A percentile compares a stretch with the other conserved stretches of the same genome.
Evolutionary conservation across 441 rosid species (phyloP).

Genomic region (Geranium incanum): DNA sequence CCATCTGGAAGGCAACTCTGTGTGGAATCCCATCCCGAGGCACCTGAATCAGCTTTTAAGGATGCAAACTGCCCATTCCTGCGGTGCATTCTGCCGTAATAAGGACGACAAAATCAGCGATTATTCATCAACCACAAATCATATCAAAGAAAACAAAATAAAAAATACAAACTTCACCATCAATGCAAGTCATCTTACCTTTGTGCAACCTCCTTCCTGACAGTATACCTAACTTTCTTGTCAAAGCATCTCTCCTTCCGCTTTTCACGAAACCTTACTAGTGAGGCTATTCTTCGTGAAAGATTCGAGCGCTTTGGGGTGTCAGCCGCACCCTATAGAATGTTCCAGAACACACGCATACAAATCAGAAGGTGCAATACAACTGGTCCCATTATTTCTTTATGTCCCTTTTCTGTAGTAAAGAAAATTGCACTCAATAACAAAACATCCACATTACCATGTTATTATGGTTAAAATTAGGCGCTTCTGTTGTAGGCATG

Average conservation of each 20-base stretch:
- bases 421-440: neutral
- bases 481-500: conserved; percentile 44
- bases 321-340: conserved; percentile 40
- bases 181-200: conserved; percentile 33
- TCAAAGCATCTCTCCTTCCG: conserved; percentile 75
- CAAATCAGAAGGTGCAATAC: conserved; percentile 9
- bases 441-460: conserved; percentile 33
- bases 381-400: conserved; percentile 3
- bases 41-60: conserved; percentile 42
- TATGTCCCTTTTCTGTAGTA: neutral
- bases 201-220: conserved; percentile 70
- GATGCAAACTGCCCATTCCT: conserved; percentile 79
- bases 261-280: conserved; percentile 72
- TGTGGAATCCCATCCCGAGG: conserved; percentile 42
- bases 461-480: conserved; percentile 35
- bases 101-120: conserved; percentile 5
- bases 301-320: conserved; percentile 48
- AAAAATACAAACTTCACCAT: neutral
- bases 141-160: neutral
- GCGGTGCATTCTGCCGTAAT: conserved; percentile 56
- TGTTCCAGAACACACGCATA: conserved; percentile 19
- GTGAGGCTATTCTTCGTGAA: conserved; percentile 60
- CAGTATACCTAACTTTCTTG: conserved; percentile 69
- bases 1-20: conserved; percentile 42
- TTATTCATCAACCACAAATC: neutral